These are phyloP conservation scores for Nicotiana sylvestris DNA, from an alignment of 257 asterid genomes.

Conservation along the genomic window DNA sequence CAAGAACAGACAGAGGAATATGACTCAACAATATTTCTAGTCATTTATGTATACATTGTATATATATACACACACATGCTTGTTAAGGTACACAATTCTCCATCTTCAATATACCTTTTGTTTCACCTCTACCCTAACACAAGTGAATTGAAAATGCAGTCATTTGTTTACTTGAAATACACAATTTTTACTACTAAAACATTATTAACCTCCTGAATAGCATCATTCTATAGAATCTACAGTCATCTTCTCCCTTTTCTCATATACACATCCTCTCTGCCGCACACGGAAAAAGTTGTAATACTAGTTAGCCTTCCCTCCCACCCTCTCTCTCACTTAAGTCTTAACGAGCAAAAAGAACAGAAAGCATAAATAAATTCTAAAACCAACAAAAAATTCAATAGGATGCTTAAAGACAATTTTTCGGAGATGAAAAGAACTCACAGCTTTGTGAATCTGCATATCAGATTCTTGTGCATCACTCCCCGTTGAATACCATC, in stretches of 20 bases:
- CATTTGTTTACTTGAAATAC: background rate
- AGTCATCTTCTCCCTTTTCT: background rate
- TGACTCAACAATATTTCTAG: background rate
- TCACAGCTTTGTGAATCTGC: conserved; percentile 93
- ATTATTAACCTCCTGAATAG: background rate
- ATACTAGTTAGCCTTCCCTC: background rate
- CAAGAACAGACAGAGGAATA: background rate
- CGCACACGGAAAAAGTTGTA: background rate
- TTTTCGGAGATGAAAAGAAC: conserved; percentile 18
- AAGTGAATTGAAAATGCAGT: background rate
- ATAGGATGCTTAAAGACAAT: background rate
- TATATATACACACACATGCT: background rate
- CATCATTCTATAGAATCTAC: background rate
- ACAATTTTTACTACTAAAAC: background rate
- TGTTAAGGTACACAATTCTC: background rate
- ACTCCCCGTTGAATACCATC: conserved; percentile 97
- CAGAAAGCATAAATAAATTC: background rate
- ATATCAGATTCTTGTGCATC: conserved; percentile 89
- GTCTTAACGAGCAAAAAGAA: background rate
- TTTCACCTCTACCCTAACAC: background rate
- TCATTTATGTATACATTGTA: background rate
- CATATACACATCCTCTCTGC: background rate
- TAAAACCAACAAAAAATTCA: background rate
- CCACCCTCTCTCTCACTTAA: background rate
- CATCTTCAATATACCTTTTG: background rate